phyloP scores from a whole-genome alignment of 2,329 filamentous ascomycete genomes.

The Aspergillus felis region DNA sequence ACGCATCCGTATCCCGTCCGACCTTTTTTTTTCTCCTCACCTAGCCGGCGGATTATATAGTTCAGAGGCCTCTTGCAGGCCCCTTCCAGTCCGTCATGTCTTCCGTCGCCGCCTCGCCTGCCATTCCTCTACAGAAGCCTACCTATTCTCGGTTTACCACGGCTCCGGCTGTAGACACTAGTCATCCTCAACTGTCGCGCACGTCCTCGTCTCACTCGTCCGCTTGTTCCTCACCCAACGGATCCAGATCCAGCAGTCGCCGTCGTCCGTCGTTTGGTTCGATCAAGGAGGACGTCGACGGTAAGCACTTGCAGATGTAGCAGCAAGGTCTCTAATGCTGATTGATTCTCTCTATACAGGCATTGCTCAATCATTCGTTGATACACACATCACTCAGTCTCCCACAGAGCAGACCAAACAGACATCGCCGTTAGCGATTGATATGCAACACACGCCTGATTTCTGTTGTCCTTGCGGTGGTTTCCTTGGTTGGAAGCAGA shows the following conservation, averaged over 20 bases:
- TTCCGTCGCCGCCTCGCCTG: constrained; percentile 20
- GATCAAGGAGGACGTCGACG: constrained; percentile 42
- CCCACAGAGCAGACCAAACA: constrained; percentile 22
- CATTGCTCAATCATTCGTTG: constrained; percentile 43
- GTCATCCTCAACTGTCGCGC: constrained; percentile 21
- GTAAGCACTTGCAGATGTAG: constrained; percentile 21
- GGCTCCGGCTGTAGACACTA: constrained; percentile 17
- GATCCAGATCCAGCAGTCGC: constrained; percentile 37
- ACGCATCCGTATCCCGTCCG: background rate
- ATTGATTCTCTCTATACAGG: constrained; percentile 20
- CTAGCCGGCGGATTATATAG: constrained; percentile 1
- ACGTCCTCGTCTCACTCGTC: constrained; percentile 30
- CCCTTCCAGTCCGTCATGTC: constrained; percentile 26
- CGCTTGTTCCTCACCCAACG: constrained; percentile 31
- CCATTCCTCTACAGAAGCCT: constrained; percentile 23
- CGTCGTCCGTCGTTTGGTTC: constrained; percentile 41
- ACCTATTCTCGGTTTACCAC: constrained; percentile 19
- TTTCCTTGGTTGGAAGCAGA: constrained; percentile 45
- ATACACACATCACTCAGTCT: constrained; percentile 32
- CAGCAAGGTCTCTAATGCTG: background rate
- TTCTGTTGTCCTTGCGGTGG: constrained; percentile 47
- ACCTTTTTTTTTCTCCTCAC: background rate
- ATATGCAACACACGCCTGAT: constrained; percentile 37
- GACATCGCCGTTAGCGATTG: constrained; percentile 13
- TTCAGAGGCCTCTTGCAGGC: constrained; percentile 16